phyloP scores from a whole-genome alignment of 2,329 filamentous ascomycete species.

The Trichophyton equinum region DNA sequence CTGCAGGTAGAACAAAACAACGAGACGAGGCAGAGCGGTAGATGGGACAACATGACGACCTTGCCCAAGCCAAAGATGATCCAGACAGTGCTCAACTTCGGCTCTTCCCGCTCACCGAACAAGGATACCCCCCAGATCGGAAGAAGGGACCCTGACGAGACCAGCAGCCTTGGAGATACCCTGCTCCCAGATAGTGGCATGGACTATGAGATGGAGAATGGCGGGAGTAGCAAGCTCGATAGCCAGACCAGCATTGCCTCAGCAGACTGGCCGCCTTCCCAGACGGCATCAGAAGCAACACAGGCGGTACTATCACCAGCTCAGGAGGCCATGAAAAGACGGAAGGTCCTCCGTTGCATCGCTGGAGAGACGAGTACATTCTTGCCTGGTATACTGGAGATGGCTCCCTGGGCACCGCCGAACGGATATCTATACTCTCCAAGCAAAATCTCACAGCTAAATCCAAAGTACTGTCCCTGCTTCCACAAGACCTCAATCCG shows the following conservation, averaged over 20 bases:
- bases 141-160: background rate
- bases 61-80: conserved; percentile 8
- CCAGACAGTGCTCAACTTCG: conserved; percentile 16
- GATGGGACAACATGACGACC: background rate
- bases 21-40: background rate
- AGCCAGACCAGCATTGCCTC: background rate
- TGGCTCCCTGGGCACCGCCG: conserved; percentile 31
- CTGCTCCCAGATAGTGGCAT: background rate
- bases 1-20: background rate
- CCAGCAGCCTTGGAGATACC: background rate
- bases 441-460: conserved; percentile 30
- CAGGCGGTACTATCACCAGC: background rate
- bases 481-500: conserved; percentile 28
- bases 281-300: background rate
- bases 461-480: conserved; percentile 33
- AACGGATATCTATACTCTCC: conserved; percentile 30
- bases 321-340: background rate
- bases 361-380: conserved; percentile 38
- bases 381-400: conserved; percentile 37
- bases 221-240: conserved; percentile 3
- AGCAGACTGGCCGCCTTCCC: background rate
- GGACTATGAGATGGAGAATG: conserved; percentile 11
- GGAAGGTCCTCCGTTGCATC: conserved; percentile 27
- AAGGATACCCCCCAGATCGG: background rate
- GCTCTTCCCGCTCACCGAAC: background rate